Percentiles rank a stretch among this genome's conserved stretches.
Conservation (phyloP, 2,329 filamentous ascomycete genomes). For the Botryotinia globosa region DNA sequence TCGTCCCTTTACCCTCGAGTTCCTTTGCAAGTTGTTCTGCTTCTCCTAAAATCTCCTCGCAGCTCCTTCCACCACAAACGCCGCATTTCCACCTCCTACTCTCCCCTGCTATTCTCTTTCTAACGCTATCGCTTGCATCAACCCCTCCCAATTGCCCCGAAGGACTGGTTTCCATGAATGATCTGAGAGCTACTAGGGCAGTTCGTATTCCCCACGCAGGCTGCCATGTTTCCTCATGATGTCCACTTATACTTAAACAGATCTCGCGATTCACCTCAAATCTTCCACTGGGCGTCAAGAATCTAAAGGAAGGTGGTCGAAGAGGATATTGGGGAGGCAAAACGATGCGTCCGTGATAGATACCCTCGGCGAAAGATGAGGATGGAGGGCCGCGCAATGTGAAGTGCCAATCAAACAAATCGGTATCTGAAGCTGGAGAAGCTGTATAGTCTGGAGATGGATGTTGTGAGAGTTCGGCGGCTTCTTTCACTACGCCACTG, state of each 20-base stretch:
- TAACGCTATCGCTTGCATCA: conserved; percentile 67
- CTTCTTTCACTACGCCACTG: conserved; percentile 70
- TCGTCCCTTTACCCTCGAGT: conserved; percentile 61
- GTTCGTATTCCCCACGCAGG: conserved; percentile 96
- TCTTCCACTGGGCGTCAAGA: conserved; percentile 84
- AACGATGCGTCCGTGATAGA: conserved; percentile 95
- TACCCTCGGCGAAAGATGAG: conserved; percentile 54
- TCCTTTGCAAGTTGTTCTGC: conserved; percentile 55
- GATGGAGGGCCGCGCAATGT: conserved; percentile 90
- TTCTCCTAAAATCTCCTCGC: conserved; percentile 71
- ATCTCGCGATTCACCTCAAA: conserved; percentile 98
- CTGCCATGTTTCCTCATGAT: conserved; percentile 98
- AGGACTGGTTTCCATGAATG: conserved; percentile 90
- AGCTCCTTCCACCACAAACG: conserved; percentile 65
- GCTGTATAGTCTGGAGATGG: conserved; percentile 86
- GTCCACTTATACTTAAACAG: conserved; percentile 87
- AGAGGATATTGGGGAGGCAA: conserved; percentile 88
- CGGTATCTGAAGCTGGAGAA: conserved; percentile 72
- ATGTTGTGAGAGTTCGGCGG: conserved; percentile 74
- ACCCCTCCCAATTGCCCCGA: conserved; percentile 87
- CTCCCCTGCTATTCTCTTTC: conserved; percentile 66
- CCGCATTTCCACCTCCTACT: conserved; percentile 66
- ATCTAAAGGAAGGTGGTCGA: conserved; percentile 91
- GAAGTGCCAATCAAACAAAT: conserved; percentile 99
- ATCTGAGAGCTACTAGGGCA: conserved; percentile 73